Evolutionary conservation across 139 green algal species (phyloP), one percentile per base, ranked within the genome.

Genomic region (Zygnema cylindricum): DNA sequence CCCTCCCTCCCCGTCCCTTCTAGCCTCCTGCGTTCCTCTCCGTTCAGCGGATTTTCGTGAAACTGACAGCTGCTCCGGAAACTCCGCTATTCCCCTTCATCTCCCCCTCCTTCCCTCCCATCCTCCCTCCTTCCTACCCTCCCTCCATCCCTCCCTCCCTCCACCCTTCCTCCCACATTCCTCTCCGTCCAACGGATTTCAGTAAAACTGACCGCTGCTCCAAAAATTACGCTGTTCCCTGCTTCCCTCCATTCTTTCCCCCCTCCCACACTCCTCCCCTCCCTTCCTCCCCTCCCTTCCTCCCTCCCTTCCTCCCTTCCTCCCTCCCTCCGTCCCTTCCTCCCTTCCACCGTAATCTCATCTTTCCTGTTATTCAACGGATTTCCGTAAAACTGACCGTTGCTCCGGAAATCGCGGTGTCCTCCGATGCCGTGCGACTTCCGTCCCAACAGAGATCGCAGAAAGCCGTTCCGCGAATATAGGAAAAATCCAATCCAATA

Each of bases 231-330:
- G 36, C 71, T 3, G 3, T 79, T 42, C 7, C 71, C 71, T 16
- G 11, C 71, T 79, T 25, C 38, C 3, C 11, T 42, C 71, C 71
- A 54, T 42, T 3, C 71, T 25, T 42, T 3, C 71, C 1, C 82
- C 55, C 1, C 82, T 16, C 73, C 21, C 63, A 22, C 82, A 1
- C 82, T 38, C 69, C 2, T 2, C 43, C 63, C 30, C 82, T 0
- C 33, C 41, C 71, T 86, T 73, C 87, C 38, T 38, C 2, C 16
- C 33, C 49, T 73, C 43, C n/a, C 23, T 86, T 82, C 69, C 87
- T 79, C 71, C 71, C 71, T 16, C 11, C 79, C 40, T 30, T 1
- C 79, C 81, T 55, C 1, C 0, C 40, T 55, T 42, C 1, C 40
- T 30, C 71, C 71, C 11, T 11, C 71, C 71, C 41, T 49, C 75